Base-by-base conservation (phyloP, 306 rosid genomes). In the Ochetophila trinervis region DNA sequence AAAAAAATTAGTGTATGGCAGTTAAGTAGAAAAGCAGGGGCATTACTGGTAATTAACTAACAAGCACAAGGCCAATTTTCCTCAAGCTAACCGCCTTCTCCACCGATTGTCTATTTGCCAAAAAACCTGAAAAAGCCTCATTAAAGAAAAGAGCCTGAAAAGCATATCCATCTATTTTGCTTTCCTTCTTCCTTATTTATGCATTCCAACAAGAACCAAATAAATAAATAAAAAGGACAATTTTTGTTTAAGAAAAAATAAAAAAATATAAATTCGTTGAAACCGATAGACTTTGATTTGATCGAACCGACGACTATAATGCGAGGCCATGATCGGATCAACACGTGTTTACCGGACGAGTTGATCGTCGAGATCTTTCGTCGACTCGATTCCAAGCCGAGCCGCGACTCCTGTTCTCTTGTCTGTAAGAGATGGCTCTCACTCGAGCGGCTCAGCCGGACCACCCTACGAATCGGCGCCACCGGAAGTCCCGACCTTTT, bases 391-490 rank as follows among this genome's bases (percentile, higher is more conserved):
- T 87, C 94, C 15, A 90, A 90, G 75, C 72, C 80, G 16, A 76
- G 79, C 79, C 90, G 83, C 75, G 96, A 88, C 63, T 76, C 99
- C 13, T 84, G 90, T 71, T 93, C 99, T 8, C 91, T 93, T 63
- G 96, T 90, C 71, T 93, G 97, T 83, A 62, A 55, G 71, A 97
- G 96, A 0, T 93, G 99, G 99, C 91, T 81, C 68, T 71, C 79
- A 17, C 95, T 93, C 20, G 96, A 93, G 62, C 96, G 99, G 0
- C 80, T 83, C 73, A 68, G 88, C 50, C 95, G 96, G 22, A 32
- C 85, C 62, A 67, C 95, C 22, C 86, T 93, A 53, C 88, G 91
- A 1, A 77, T 93, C 82, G 84, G 95, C 55, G 91, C 99, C 40
- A 74, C 97, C 59, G 94, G 85, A 3, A 78, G 78, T 59, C 96